These are phyloP conservation scores for Dioszegia crocea DNA, from an alignment of 768 basidiomycete species.

Conservation along the genomic window DNA sequence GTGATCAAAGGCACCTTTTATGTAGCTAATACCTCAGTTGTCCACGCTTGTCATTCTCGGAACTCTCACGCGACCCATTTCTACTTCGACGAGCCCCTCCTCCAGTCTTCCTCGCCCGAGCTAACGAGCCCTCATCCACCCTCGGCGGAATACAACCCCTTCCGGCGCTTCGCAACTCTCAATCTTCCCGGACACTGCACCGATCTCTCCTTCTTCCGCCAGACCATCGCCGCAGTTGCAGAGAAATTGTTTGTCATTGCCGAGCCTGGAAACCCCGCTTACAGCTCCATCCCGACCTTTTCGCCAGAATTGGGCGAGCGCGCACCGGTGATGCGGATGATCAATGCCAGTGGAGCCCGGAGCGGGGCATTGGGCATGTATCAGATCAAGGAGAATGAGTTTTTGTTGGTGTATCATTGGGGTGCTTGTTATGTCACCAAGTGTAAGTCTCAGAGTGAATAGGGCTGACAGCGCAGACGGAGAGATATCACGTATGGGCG, in stretches of 20 bases:
- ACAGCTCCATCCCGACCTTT: conserved; percentile 30
- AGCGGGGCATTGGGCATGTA: conserved; percentile 37
- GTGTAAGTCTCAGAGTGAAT: conserved; percentile 21
- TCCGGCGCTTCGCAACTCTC: conserved; percentile 31
- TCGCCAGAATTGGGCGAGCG: conserved; percentile 11
- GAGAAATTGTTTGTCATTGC: conserved; percentile 35
- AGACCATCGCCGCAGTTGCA: conserved; percentile 37
- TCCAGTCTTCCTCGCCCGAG: background rate
- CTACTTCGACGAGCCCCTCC: conserved; percentile 35
- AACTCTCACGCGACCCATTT: conserved; percentile 33
- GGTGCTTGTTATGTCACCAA: conserved; percentile 45
- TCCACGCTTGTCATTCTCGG: conserved; percentile 24
- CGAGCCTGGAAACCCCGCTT: conserved; percentile 41
- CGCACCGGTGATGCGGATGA: conserved; percentile 26
- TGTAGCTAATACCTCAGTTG: too few relatives aligned
- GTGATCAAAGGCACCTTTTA: too few relatives aligned
- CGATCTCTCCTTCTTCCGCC: conserved; percentile 38
- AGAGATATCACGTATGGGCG: conserved; percentile 29
- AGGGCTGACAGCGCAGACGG: conserved; percentile 25
- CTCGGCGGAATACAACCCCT: conserved; percentile 10
- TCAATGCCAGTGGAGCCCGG: background rate
- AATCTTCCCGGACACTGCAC: conserved; percentile 35
- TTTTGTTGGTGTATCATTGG: conserved; percentile 38
- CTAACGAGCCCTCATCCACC: background rate
- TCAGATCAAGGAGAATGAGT: conserved; percentile 43